Evolutionary conservation across 768 basidiomycete genomes (phyloP), one percentile per base, ranked within the genome.

Genomic region (Suillus fuscotomentosus): DNA sequence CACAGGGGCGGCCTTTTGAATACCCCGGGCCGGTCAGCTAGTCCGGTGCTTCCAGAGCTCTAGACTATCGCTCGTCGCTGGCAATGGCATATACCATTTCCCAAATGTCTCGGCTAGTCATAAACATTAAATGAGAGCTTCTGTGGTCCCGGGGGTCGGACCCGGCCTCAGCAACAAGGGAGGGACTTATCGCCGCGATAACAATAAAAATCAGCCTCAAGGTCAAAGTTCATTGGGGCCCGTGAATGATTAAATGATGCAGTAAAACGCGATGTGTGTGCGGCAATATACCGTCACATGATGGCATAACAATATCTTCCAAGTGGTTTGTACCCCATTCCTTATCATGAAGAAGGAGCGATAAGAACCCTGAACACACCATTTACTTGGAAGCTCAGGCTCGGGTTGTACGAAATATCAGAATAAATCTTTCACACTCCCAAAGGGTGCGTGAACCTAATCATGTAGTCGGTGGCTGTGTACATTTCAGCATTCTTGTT

Each of bases 301-400:
- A 53, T 17, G 38, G 9, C 17, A 27, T 51, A 53, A 53, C 53
- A 54, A 34, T n/a, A 36, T n/a, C 20, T 54, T 36, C 5, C 53
- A 36, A 36, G 53, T n/a, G 20, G 3, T 20, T 1, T 24, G n/a
- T 17, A 17, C 39, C 20, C 15, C 9, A 41, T 27, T 27, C 56
- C 56, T 59, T 59, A 59, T 59, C 57, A 6, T 41, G n/a, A 57
- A 57, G 55, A 57, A 57, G 55, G 22, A 8, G 41, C 31, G 57
- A 42, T 59, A 42, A 59, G 57, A 59, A 54, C 53, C 53, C 53
- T 54, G 31, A n/a, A 11, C 51, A 5, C 31, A 31, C 31, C 31
- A 31, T 31, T 31, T 31, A 34, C 36, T 38, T 38, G 10, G 53
- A 54, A 36, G 17, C 53, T 54, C 31, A 17, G 31, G 17, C 6